phyloP scores from a whole-genome alignment of 164 flowering plant species.

The Berberis thunbergii region DNA sequence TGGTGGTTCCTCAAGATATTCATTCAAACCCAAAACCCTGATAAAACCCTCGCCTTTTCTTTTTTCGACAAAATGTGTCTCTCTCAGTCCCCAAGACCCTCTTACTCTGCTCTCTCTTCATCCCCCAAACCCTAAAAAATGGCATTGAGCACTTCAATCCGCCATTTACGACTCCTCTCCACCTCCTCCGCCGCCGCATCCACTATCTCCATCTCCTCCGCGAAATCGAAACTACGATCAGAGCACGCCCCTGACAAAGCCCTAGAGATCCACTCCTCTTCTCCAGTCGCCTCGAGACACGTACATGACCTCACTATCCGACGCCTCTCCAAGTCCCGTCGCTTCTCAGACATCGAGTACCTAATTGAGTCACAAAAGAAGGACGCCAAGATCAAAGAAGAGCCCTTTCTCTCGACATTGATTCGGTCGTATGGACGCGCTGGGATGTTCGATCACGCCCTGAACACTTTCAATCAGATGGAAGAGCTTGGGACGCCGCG shows the following conservation, averaged over 20 bases:
- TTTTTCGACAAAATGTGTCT: no score
- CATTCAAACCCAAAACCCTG: no score
- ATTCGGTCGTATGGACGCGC: constrained; percentile 67
- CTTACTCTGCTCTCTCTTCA: background rate
- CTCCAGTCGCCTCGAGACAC: constrained; percentile 44
- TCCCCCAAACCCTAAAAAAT: background rate
- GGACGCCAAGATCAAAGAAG: constrained; percentile 50
- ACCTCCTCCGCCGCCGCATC: constrained; percentile 21
- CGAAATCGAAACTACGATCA: constrained; percentile 32
- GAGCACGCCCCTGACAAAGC: constrained; percentile 62
- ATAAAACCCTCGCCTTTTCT: no score
- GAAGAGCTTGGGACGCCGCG: constrained; percentile 55
- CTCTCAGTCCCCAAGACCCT: no score
- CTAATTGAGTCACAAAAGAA: constrained; percentile 60
- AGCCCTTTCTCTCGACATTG: constrained; percentile 44
- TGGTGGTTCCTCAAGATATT: no score
- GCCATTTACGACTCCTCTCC: constrained; percentile 3
- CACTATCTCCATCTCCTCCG: constrained; percentile 38
- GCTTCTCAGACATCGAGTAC: constrained; percentile 56
- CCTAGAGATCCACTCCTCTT: constrained; percentile 37
- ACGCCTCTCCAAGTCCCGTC: constrained; percentile 59
- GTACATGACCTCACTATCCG: constrained; percentile 51
- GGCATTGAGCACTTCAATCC: background rate
- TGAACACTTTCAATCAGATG: constrained; percentile 55
- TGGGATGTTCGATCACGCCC: constrained; percentile 75